Conservation (phyloP, 495 filamentous ascomycete species). For the Penicillium lagena region DNA sequence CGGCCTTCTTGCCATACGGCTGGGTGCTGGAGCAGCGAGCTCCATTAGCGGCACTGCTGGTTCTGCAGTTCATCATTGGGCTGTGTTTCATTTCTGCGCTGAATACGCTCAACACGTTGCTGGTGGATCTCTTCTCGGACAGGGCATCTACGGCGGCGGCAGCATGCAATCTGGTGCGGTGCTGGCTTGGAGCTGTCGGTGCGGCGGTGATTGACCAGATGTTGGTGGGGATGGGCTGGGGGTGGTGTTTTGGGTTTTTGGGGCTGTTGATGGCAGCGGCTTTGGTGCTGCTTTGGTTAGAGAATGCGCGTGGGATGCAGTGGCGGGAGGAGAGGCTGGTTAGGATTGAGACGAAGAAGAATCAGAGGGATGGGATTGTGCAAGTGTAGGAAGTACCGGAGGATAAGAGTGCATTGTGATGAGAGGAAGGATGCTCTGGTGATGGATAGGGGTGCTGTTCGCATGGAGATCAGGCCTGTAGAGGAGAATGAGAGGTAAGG, state of each 20-base stretch:
- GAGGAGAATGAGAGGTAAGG: neutral
- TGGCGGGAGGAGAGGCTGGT: conserved; percentile 33
- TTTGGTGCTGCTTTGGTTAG: conserved; percentile 20
- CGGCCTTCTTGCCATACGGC: conserved; percentile 44
- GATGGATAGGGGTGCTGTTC: neutral
- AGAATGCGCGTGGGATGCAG: conserved; percentile 27
- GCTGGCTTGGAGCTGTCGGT: conserved; percentile 54
- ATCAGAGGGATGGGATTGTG: neutral
- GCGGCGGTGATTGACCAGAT: conserved; percentile 55
- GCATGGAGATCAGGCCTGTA: neutral
- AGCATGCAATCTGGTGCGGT: conserved; percentile 60
- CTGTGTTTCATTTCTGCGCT: conserved; percentile 45
- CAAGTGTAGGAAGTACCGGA: neutral
- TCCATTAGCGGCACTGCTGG: conserved; percentile 42
- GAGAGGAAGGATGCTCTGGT: neutral
- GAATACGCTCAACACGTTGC: conserved; percentile 31
- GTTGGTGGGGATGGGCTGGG: conserved; percentile 52
- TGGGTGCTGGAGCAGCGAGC: conserved; percentile 48
- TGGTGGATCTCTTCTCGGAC: conserved; percentile 57
- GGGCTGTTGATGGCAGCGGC: conserved; percentile 26
- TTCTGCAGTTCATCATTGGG: conserved; percentile 51
- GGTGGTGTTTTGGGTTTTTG: conserved; percentile 55
- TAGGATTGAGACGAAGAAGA: conserved; percentile 4
- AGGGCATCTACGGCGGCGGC: conserved; percentile 55
- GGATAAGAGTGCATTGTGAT: neutral